Base-by-base conservation (phyloP, 306 rosid species). In the Astragalus membranaceus region DNA sequence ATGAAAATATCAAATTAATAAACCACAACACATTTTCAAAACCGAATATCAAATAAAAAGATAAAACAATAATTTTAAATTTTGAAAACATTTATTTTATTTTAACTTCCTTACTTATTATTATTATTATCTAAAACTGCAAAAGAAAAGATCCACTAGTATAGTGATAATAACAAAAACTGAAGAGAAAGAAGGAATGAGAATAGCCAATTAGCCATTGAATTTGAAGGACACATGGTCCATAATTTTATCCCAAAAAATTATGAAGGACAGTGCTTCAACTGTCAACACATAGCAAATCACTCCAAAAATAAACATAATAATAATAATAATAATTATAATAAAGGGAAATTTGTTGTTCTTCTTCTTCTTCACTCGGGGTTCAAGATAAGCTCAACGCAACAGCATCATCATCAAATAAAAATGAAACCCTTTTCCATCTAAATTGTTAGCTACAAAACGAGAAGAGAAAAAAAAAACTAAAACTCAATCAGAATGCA, bases 341-440 rank as follows among this genome's bases (percentile, higher is more conserved):
- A 49, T 10, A 68, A 12, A 39, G 8, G 13, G 63, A 20, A 1
- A 20, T 20, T 20, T 20, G 23, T 20, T n/a, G n/a, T 2, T 16
- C 75, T 41, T 42, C 14, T 23, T 72, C 44, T 56, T 20, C 14
- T 75, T 81, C 67, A 88, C 23, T 87, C 47, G 73, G 87, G 80
- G 30, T 76, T 48, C 26, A 67, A 58, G 58, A 68, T 6, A 20
- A 82, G 76, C 75, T 64, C 72, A 81, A 44, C 36, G 36, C 75
- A 13, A 6, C 20, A 63, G 26, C 17, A 41, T 30, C 35, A 26
- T 29, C 4, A n/a, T 15, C 5, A 54, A 29, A 69, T 8, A 42
- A 13, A 5, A 8, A 53, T 10, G 29, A 47, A 32, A 55, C 62
- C 32, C 5, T 51, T 62, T 23, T 57, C 41, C 68, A 61, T 35